Evolutionary conservation across 441 rosid species (phyloP), one percentile per base, ranked within the genome.

Genomic region (Adansonia grandidieri): DNA sequence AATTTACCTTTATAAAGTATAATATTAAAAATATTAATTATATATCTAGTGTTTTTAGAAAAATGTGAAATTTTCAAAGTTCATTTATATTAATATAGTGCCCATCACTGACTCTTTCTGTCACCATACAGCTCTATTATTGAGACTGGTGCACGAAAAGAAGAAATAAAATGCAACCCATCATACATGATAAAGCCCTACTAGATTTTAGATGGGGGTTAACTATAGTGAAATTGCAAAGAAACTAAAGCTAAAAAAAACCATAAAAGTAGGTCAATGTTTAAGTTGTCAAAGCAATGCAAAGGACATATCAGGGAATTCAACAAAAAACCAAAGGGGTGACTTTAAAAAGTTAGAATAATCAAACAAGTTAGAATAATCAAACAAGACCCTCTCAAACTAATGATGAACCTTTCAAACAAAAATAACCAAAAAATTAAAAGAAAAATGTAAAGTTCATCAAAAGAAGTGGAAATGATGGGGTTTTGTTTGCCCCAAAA

Each of bases 51-150:
- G 11, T 20, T 44, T 74, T 10, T 28, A 70, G 20, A 11, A 48
- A 50, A 51, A 32, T 22, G 44, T 28, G 75, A 50, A 71, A 74
- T 32, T 64, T 77, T 57, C 72, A 72, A 78, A 62, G 28, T 79
- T 60, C 75, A n/a, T n/a, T n/a, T n/a, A n/a, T n/a, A n/a, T n/a
- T n/a, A 73, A 58, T 42, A 82, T 61, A 71, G 71, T 76, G 72
- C 67, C 83, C 40, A 22, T 61, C 15, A 9, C 1, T 61, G 37
- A 77, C 80, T 76, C 76, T 77, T 57, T 81, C 68, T 74, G 87
- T 77, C 83, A 78, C 84, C 80, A 74, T 73, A 80, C 80, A 73
- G 74, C 85, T 82, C 88, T 80, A 84, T 83, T 81, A 84, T 86
- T 86, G 81, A 82, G 80, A 69, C 53, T 80, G 84, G 77, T 60